phyloP scores from a whole-genome alignment of 495 filamentous ascomycete genomes.

The Niebla homalea region DNA sequence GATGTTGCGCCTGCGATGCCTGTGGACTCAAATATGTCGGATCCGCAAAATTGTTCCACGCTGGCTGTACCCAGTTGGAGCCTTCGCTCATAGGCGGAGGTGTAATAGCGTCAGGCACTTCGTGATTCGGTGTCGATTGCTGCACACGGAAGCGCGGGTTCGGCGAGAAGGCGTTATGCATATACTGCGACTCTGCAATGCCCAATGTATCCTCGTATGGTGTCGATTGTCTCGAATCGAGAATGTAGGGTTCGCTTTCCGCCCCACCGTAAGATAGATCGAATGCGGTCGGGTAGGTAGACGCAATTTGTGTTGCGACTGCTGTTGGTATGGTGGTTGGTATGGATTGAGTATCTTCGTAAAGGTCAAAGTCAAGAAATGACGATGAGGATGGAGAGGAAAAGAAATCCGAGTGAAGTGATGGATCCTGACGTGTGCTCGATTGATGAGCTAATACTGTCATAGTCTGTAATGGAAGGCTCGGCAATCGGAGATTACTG shows the following conservation, averaged over 20 bases:
- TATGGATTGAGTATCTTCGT: background rate
- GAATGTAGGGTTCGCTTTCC: conserved; percentile 3
- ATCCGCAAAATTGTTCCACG: conserved; percentile 10
- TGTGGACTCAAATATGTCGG: conserved; percentile 12
- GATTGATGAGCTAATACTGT: conserved; percentile 12
- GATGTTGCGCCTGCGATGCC: conserved; percentile 4
- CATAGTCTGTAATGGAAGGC: background rate
- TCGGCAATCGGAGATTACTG: conserved; percentile 5
- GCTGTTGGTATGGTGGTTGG: no score
- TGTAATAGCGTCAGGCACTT: conserved; percentile 3
- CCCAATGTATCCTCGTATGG: conserved; percentile 5
- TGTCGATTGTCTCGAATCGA: conserved; percentile 10
- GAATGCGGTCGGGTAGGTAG: background rate
- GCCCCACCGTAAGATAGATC: background rate
- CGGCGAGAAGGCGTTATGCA: conserved; percentile 10
- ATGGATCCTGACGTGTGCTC: conserved; percentile 10
- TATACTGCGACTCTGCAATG: conserved; percentile 5
- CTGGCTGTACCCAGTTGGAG: conserved; percentile 3
- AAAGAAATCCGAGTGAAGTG: conserved; percentile 6
- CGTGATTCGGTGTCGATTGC: conserved; percentile 10
- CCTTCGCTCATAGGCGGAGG: conserved; percentile 16
- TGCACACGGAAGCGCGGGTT: conserved; percentile 14
- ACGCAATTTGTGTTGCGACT: background rate
- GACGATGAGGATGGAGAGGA: conserved; percentile 11
- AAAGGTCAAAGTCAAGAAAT: conserved; percentile 1